Evolutionary conservation across 2,329 filamentous ascomycete species (phyloP), one percentile per base, ranked within the genome.

Genomic region (Chaetomiaceae sp.): DNA sequence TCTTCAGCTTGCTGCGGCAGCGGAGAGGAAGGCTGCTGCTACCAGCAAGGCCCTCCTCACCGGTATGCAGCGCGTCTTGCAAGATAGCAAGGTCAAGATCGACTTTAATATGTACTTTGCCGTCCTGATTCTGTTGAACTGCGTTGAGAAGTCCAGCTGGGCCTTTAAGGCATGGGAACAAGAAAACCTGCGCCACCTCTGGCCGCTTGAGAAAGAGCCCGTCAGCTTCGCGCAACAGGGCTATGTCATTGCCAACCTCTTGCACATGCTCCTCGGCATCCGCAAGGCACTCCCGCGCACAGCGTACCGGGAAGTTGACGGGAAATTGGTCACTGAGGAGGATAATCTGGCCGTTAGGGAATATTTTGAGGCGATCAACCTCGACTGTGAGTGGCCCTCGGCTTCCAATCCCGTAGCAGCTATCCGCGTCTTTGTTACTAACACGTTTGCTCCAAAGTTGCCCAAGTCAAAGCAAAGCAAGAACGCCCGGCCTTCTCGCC

Each of bases 161-260:
- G 78, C 80, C 1, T 85, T 85, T 69, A 84, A 84, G 57, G 81
- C 80, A 2, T 86, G 82, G 81, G 81, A 85, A 60, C 79, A 85
- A 63, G 76, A 81, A 51, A 77, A 79, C 45, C 74, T 84, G 23
- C 75, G 78, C 2, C 74, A 75, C 0, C 75, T 76, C 38, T 86
- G 82, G 82, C 83, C 83, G 4, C 71, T 86, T 3, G 79, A 82
- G 62, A 74, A 75, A 54, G 76, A 78, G 7, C 82, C 82, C 0
- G 69, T 72, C 45, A 71, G 73, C 46, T 86, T 80, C 62, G 79
- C 79, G 0, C 74, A 77, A 51, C 81, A 85, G 58, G 82, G 82
- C 14, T 76, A 79, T 41, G 75, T 77, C 30, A 72, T 86, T 6
- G 80, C 80, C 5, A 74, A 80, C 40, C 67, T 85, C 34, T 65